phyloP scores from a whole-genome alignment of 2,329 filamentous ascomycete genomes.

The Alternaria conjuncta region DNA sequence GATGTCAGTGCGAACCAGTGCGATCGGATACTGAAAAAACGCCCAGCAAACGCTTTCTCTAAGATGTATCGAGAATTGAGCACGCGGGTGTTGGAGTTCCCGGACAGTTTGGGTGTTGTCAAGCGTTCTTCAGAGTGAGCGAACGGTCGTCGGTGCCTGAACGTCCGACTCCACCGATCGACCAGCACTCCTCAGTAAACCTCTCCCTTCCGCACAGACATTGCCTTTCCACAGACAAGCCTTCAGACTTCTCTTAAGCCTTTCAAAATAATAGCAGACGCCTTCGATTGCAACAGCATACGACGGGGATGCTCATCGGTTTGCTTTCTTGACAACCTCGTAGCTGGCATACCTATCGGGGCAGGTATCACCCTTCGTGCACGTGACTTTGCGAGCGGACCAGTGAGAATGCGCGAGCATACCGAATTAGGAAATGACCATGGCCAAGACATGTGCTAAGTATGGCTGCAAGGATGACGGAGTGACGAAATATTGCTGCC shows the following conservation, averaged over 20 bases:
- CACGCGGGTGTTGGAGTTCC: no score
- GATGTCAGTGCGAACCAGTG: not conserved
- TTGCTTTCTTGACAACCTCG: not conserved
- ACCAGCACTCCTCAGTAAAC: not conserved
- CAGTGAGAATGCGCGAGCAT: not conserved
- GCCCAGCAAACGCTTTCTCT: no score
- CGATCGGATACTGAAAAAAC: no score
- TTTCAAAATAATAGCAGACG: not conserved
- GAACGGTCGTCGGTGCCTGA: not conserved
- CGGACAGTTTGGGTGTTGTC: no score
- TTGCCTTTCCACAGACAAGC: not conserved
- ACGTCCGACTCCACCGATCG: not conserved
- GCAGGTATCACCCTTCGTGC: not conserved
- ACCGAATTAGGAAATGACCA: not conserved
- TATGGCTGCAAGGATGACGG: not conserved
- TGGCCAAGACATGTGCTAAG: not conserved
- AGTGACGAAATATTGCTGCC: not conserved
- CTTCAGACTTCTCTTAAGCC: not conserved
- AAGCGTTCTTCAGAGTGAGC: no score
- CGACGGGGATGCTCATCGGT: not conserved
- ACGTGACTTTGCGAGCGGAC: not conserved
- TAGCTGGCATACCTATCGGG: not conserved
- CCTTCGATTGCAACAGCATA: not conserved
- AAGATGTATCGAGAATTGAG: no score
- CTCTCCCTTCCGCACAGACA: not conserved